phyloP scores from a whole-genome alignment of 1,284 basidiomycete genomes.

The Leccinum subfulvum region DNA sequence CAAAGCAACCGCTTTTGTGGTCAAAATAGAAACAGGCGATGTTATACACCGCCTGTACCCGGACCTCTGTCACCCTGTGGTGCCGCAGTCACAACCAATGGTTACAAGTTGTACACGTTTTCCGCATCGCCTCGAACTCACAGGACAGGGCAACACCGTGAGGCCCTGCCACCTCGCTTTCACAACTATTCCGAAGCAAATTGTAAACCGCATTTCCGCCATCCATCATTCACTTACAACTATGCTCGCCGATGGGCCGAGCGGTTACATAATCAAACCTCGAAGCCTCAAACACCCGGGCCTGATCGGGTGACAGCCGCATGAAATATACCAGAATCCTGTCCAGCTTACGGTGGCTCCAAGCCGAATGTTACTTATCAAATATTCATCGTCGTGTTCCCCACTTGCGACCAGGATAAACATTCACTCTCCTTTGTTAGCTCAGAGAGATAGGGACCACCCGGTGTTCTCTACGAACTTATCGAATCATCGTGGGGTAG shows the following conservation, averaged over 20 bases:
- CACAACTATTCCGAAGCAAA: neutral
- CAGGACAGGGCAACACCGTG: neutral
- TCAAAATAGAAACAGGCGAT: slow-evolving; percentile 33
- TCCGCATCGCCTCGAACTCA: neutral
- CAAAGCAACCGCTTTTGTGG: slow-evolving; percentile 28
- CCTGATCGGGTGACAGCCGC: too few relatives aligned
- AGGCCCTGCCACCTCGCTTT: neutral
- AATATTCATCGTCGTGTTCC: neutral
- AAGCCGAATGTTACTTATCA: neutral
- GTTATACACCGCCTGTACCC: slow-evolving; percentile 34
- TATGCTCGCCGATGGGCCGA: neutral
- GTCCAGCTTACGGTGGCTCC: neutral
- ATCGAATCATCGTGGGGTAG: neutral
- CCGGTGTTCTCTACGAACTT: neutral
- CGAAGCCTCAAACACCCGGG: too few relatives aligned
- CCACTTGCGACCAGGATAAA: too few relatives aligned
- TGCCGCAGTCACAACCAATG: slow-evolving; percentile 12
- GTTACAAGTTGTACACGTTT: neutral
- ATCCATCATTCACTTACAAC: neutral
- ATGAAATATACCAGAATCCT: neutral
- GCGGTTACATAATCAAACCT: neutral
- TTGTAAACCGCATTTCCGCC: neutral
- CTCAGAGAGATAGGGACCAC: neutral
- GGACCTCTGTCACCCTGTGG: slow-evolving; percentile 30
- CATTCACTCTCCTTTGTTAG: neutral